These are phyloP conservation scores for Aspergillus floridensis DNA, from an alignment of 2,329 filamentous ascomycete genomes.

Conservation along the genomic window DNA sequence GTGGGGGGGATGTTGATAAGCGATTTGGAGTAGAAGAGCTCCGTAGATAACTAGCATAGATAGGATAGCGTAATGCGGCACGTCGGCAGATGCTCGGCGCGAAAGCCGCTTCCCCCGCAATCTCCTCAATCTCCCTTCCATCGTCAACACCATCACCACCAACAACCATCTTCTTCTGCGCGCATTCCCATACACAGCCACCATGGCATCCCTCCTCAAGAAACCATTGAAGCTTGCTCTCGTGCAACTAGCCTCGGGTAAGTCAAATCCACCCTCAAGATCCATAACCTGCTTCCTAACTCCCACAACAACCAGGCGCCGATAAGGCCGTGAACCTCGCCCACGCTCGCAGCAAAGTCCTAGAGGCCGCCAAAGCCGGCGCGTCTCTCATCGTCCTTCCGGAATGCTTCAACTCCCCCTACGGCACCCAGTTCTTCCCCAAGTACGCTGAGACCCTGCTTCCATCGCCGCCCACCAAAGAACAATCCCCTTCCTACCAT, in stretches of 20 bases:
- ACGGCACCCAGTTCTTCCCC: constrained; percentile 87
- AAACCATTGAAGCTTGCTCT: constrained; percentile 76
- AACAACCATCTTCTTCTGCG: not conserved
- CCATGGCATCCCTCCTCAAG: constrained; percentile 62
- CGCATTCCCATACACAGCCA: constrained; percentile 1
- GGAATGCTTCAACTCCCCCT: constrained; percentile 98
- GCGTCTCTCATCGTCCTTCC: constrained; percentile 88
- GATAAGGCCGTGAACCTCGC: constrained; percentile 84
- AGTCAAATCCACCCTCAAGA: constrained; percentile 12
- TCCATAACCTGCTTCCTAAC: not conserved
- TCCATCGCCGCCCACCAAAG: constrained; percentile 68
- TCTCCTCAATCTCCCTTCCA: not conserved
- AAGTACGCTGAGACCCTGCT: constrained; percentile 86
- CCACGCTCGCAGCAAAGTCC: constrained; percentile 76
- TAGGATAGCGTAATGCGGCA: too few relatives aligned
- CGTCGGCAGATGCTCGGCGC: not conserved
- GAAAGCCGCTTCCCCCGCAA: not conserved
- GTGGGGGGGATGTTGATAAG: not conserved
- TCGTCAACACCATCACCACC: not conserved
- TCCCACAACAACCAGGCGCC: constrained; percentile 48
- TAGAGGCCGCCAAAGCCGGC: constrained; percentile 71
- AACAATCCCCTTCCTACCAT: constrained; percentile 78
- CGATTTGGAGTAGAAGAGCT: too few relatives aligned
- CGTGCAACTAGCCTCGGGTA: constrained; percentile 74
- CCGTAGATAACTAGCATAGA: too few relatives aligned